Base-by-base conservation (phyloP, 1,284 basidiomycete genomes). In the Ustilago shanxiensis region DNA sequence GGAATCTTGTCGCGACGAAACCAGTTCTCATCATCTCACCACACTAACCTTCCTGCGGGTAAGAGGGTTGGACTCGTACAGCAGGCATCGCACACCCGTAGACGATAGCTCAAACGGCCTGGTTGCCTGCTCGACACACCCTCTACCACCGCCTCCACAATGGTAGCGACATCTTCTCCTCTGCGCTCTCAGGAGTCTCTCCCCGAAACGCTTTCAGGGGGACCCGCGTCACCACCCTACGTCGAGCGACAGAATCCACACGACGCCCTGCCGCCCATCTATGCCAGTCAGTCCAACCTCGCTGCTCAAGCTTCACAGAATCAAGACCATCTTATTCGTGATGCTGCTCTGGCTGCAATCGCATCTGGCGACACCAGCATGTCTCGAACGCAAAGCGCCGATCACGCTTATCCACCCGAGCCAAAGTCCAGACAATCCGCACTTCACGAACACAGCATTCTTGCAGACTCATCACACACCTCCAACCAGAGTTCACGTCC, bases 221-320 rank as follows among this genome's bases (percentile, higher is more conserved):
- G 76, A 0, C 66, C 56, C 2, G 75, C 78, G 7, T 80, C 78
- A 22, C 78, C 78, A 16, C 78, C 78, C 13, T 80, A 80, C 65
- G n/a, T n/a, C n/a, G 59, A 80, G 37, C 57, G 50, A 35, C 41
- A 51, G 10, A 67, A 71, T 10, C 68, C 57, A 22, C 47, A 54
- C 52, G 73, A 71, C 9, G 31, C 64, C n/a, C 55, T 66, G 47
- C 72, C 75, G 18, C 75, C 75, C 55, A 65, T 70, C 60, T 78
- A 78, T 22, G 75, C 68, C 2, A 74, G 70, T 60, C 68, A 67
- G 10, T 56, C 76, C 56, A 77, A 69, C 22, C 56, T 78, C 16
- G 57, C 62, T 16, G 52, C 58, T 49, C 61, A 52, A 2, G 8
- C 57, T 20, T 5, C 31, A 13, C 58, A 66, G 14, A 47, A 45